Evolutionary conservation across 2,329 filamentous ascomycete species (phyloP), one percentile per base, ranked within the genome.

Genomic region (Penicillium sp.): DNA sequence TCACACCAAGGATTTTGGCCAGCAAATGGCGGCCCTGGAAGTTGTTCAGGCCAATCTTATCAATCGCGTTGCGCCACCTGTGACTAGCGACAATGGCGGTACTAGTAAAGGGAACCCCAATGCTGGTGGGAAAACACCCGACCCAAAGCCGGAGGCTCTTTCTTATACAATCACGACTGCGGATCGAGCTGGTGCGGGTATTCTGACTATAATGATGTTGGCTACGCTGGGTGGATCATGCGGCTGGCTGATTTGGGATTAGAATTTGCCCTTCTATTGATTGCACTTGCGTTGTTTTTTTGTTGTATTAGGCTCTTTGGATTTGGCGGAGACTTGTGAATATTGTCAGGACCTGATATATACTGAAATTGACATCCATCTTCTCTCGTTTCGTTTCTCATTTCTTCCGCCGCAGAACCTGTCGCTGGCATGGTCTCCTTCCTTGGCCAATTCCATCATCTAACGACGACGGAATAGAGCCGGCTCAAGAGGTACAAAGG

Each of bases 171-270:
- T 75, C 49, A 71, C 72, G 0, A 67, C 68, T 4, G 73, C 68
- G 3, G 79, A 81, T 62, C 71, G 68, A 37, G 78, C 74, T 2
- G 79, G 79, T 4, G 79, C 78, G 0, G 75, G 74, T 1, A 73
- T 81, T 14, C 56, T 81, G 50, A 81, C 79, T 6, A 69, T 70
- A 1, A 33, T 79, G 18, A 61, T 78, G 63, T 57, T 77, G 47
- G 58, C 71, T 14, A 56, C 66, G 10, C 61, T 79, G 39, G 59
- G 76, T 36, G 71, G 73, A 5, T 72, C 75, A 1, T 64, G 76
- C 7, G 63, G 68, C 4, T 79, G 77, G 77, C 67, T 77, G 35
- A 54, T 74, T 19, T 70, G 67, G 56, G 77, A 75, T 53, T 68
- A 63, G 37, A 52, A 24, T 54, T 41, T 40, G 1, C 14, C 24